Percentiles rank a stretch among this genome's conserved stretches.
These are phyloP conservation scores for Crithidia expoeki DNA, from an alignment of 208 protist species.

Conservation along the genomic window DNA sequence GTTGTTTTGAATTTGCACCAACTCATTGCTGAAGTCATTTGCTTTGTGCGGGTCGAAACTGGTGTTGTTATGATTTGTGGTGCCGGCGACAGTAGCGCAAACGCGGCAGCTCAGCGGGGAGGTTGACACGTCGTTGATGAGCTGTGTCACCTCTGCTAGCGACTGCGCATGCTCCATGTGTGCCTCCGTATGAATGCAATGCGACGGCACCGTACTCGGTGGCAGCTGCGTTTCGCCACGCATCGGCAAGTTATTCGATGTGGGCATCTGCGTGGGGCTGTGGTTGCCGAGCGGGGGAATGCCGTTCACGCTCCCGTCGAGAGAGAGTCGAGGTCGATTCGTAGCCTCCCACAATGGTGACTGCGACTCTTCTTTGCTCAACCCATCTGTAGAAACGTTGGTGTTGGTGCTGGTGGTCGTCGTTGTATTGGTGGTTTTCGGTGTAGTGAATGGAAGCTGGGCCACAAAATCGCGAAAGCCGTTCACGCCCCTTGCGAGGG, in stretches of 20 bases:
- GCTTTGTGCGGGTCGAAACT: neutral
- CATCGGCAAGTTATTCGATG: neutral
- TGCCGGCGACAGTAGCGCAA: neutral
- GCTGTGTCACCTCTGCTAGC: neutral
- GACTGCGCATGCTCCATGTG: neutral
- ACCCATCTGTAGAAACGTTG: neutral
- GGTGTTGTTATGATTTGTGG: too few species aligned
- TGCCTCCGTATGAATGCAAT: neutral
- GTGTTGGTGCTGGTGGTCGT: neutral
- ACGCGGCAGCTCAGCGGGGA: neutral
- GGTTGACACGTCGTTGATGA: neutral
- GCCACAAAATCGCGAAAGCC: slow-evolving; percentile 23
- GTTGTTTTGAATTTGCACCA: neutral
- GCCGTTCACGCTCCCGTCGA: neutral
- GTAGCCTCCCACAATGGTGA: neutral
- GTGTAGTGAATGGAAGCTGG: slow-evolving; percentile 3
- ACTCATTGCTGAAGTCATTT: neutral
- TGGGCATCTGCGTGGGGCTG: neutral
- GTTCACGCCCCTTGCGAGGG: slow-evolving; percentile 8
- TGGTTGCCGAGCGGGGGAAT: neutral
- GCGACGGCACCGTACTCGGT: slow-evolving; percentile 2
- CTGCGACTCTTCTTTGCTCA: neutral
- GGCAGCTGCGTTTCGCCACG: neutral
- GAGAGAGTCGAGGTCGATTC: neutral
- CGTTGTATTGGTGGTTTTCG: too few species aligned